These are phyloP conservation scores for Botryotinia calthae DNA, from an alignment of 2,329 filamentous ascomycete genomes.

Conservation along the genomic window DNA sequence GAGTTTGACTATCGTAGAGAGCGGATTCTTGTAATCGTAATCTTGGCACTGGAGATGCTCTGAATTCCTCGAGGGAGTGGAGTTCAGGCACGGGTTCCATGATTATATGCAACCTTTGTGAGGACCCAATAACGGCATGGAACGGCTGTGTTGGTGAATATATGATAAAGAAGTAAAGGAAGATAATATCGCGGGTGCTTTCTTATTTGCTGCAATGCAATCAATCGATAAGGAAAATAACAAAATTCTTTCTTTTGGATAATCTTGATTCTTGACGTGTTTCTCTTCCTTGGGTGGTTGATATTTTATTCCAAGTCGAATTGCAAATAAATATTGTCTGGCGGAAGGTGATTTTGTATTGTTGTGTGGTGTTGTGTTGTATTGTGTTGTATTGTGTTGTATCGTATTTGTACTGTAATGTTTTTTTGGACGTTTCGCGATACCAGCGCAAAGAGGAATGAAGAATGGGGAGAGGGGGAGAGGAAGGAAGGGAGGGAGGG, in stretches of 20 bases:
- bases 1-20: slow-evolving; percentile 23
- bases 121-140: slow-evolving; percentile 19
- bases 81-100: slow-evolving; percentile 70
- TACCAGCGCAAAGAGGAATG: slow-evolving; percentile 19
- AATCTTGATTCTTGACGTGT: neutral
- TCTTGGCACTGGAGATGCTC: slow-evolving; percentile 54
- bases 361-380: neutral
- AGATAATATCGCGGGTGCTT: slow-evolving; percentile 7
- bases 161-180: neutral
- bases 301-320: neutral
- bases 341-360: neutral
- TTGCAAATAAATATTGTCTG: neutral
- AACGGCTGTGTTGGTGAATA: slow-evolving; percentile 12
- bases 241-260: neutral
- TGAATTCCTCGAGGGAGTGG: slow-evolving; percentile 66
- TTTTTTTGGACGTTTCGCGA: slow-evolving; percentile 2
- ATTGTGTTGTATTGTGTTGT: neutral
- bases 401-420: neutral
- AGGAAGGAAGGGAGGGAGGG: neutral
- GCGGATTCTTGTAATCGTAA: slow-evolving; percentile 45
- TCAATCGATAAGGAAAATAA: slow-evolving; percentile 1
- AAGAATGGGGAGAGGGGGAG: neutral
- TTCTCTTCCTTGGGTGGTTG: neutral
- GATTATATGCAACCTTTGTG: slow-evolving; percentile 29
- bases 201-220: slow-evolving; percentile 14